Conservation (phyloP, 2,329 filamentous ascomycete species). For the Venturia nashicola region DNA sequence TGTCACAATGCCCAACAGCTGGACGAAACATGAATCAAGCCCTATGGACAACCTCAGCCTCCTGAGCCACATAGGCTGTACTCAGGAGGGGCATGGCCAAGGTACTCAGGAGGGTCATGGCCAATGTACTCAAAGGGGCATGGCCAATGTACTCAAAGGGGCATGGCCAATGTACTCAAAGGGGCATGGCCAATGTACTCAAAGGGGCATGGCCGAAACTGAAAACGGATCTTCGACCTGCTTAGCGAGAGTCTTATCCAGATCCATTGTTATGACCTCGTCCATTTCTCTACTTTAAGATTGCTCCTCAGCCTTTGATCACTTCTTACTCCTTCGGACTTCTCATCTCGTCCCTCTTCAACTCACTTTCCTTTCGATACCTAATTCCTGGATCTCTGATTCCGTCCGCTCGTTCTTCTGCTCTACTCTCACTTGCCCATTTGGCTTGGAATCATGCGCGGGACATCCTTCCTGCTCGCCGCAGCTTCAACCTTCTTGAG, state of each 20-base stretch:
- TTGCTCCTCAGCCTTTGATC: background rate
- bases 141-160: no score
- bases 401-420: background rate
- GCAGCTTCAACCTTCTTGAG: background rate
- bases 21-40: background rate
- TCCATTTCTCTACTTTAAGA: background rate
- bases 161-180: no score
- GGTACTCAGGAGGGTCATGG: no score
- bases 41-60: background rate
- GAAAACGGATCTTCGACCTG: background rate
- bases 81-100: background rate
- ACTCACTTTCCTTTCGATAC: background rate
- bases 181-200: no score
- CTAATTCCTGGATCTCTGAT: background rate
- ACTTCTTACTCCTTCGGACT: background rate
- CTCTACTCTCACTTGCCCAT: background rate
- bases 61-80: background rate
- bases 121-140: no score
- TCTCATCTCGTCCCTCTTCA: background rate
- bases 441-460: background rate
- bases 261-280: background rate
- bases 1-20: background rate
- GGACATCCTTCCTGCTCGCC: background rate
- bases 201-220: background rate
- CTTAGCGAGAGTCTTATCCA: background rate